phyloP scores from a whole-genome alignment of 768 basidiomycete genomes.

The Lactarius akahatsu region DNA sequence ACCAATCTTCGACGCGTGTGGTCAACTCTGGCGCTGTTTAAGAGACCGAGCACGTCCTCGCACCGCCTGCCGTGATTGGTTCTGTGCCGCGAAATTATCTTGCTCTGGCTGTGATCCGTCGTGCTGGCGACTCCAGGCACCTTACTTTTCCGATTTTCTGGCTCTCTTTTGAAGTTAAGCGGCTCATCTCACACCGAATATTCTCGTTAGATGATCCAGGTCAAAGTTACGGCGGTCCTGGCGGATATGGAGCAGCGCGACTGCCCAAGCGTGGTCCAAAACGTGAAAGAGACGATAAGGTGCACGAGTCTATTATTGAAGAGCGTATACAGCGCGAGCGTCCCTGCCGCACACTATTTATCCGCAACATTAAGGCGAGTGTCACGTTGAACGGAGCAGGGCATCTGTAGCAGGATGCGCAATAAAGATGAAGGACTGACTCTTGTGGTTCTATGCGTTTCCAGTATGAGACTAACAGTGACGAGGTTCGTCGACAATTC shows the following conservation, averaged over 20 bases:
- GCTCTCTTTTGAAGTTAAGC: slow-evolving; percentile 22
- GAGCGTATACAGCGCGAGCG: slow-evolving; percentile 92
- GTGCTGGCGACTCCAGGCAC: slow-evolving; percentile 6
- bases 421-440: slow-evolving; percentile 18
- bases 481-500: slow-evolving; percentile 80
- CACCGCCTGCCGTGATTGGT: slow-evolving; percentile 13
- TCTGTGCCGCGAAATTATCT: slow-evolving; percentile 12
- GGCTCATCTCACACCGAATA: slow-evolving; percentile 30
- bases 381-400: slow-evolving; percentile 14
- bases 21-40: slow-evolving; percentile 18
- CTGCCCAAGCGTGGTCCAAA: slow-evolving; percentile 50
- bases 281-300: slow-evolving; percentile 84
- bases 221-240: slow-evolving; percentile 53
- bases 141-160: slow-evolving; percentile 24
- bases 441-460: slow-evolving; percentile 21
- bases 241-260: slow-evolving; percentile 39
- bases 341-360: slow-evolving; percentile 93
- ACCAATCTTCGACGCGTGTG: slow-evolving; percentile 8
- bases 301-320: slow-evolving; percentile 89
- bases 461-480: slow-evolving; percentile 88
- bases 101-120: slow-evolving; percentile 12
- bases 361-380: slow-evolving; percentile 97
- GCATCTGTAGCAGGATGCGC: slow-evolving; percentile 8
- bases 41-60: slow-evolving; percentile 17
- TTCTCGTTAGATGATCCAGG: slow-evolving; percentile 63